Conservation (phyloP, 116 monocot species). For the Trichopus zeylanicus region DNA sequence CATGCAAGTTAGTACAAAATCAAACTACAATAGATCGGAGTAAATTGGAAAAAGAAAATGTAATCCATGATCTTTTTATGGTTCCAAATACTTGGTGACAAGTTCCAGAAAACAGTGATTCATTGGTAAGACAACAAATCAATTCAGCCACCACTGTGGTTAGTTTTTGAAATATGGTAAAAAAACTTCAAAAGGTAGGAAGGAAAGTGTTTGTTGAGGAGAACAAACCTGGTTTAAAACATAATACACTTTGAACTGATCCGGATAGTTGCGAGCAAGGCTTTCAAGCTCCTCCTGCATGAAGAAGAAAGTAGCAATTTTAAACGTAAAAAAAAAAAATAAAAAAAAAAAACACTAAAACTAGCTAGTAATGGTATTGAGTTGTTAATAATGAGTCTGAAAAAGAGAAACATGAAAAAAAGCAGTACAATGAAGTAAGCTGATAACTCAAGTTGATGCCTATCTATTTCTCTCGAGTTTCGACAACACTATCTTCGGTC, state of each 20-base stretch:
- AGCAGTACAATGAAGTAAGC: no score
- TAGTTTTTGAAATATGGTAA: background rate
- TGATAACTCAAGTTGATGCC: no score
- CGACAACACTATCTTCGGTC: no score
- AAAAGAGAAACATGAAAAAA: no score
- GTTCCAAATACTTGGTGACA: no score
- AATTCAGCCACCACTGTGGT: no score
- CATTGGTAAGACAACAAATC: no score
- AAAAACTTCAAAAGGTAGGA: background rate
- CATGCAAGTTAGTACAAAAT: background rate
- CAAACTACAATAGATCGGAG: background rate
- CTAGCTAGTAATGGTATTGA: background rate
- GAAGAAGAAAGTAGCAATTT: background rate
- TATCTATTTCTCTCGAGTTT: no score
- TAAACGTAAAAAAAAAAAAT: background rate
- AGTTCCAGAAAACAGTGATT: background rate
- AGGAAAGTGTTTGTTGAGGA: background rate
- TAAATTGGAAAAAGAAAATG: no score
- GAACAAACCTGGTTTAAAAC: slow-evolving; percentile 87
- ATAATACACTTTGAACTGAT: slow-evolving; percentile 73
- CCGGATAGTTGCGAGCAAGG: slow-evolving; percentile 54
- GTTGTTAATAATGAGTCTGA: background rate
- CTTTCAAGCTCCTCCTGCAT: slow-evolving; percentile 80
- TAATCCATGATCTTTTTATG: no score
- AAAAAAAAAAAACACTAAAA: background rate